Evolutionary conservation across 73 alveolate species (phyloP).

Genomic region (Paramecium caudatum): DNA sequence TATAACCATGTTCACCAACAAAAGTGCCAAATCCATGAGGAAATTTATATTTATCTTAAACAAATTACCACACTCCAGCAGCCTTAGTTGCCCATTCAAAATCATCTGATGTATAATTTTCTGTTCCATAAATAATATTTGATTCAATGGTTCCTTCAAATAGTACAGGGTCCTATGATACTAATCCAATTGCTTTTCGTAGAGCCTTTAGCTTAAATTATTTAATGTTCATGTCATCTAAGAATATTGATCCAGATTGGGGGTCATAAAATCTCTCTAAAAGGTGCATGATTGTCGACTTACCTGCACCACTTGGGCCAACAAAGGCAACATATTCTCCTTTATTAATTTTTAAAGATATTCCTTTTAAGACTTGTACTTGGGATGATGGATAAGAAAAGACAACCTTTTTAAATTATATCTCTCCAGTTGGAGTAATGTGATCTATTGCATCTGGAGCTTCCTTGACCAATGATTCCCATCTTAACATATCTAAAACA

Average conservation of each 20-base stretch:
- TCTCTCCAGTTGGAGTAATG: constrained; percentile 76
- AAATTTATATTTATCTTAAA: constrained; percentile 63
- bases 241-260: constrained; percentile 83
- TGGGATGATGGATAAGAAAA: constrained; percentile 83
- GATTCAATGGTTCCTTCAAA: constrained; percentile 87
- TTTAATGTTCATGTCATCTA: constrained; percentile 85
- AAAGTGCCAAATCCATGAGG: constrained; percentile 75
- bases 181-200: constrained; percentile 87
- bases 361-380: constrained; percentile 78
- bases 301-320: constrained; percentile 96
- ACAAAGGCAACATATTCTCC: constrained; percentile 91
- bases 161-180: constrained; percentile 90
- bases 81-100: constrained; percentile 74
- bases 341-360: constrained; percentile 76
- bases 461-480: constrained; percentile 59
- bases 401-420: constrained; percentile 80
- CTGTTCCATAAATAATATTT: constrained; percentile 84
- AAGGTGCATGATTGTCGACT: constrained; percentile 83
- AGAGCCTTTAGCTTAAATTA: constrained; percentile 79
- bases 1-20: constrained; percentile 82
- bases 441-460: constrained; percentile 66
- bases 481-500: constrained; percentile 72
- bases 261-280: constrained; percentile 88
- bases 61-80: constrained; percentile 74
- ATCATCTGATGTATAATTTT: constrained; percentile 47